Evolutionary conservation across 2,329 filamentous ascomycete genomes (phyloP).

Genomic region (Hypoxylon sp.): DNA sequence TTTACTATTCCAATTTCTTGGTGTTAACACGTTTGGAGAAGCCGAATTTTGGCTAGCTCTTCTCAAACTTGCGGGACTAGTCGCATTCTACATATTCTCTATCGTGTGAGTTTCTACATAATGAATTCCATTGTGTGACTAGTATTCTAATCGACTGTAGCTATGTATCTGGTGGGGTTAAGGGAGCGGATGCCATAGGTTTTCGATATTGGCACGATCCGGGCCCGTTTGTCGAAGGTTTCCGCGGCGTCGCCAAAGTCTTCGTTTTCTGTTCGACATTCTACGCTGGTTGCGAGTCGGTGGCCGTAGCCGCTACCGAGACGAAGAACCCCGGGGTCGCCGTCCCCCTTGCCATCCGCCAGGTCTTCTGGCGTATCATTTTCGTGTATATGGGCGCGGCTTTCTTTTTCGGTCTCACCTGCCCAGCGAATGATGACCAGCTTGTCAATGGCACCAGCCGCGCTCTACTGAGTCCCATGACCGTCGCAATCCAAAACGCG

Average conservation of each 20-base stretch:
- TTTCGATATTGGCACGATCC: conserved; percentile 80
- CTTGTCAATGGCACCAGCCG: conserved; percentile 72
- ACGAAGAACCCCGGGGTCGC: conserved; percentile 69
- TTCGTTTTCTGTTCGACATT: conserved; percentile 79
- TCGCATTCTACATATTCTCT: conserved; percentile 80
- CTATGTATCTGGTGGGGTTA: conserved; percentile 76
- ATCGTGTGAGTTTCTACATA: conserved; percentile 63
- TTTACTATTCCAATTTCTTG: conserved; percentile 75
- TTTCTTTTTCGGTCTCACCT: conserved; percentile 81
- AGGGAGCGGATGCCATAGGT: conserved; percentile 72
- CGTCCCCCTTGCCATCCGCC: conserved; percentile 69
- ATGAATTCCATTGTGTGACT: background rate
- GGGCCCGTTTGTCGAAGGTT: conserved; percentile 77
- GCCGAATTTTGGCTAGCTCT: conserved; percentile 84
- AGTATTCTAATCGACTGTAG: conserved; percentile 46
- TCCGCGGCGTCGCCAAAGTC: conserved; percentile 73
- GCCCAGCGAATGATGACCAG: conserved; percentile 74
- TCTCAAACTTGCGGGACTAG: conserved; percentile 76
- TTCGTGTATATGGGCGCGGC: conserved; percentile 77
- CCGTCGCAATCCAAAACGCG: conserved; percentile 78
- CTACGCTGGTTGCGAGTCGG: conserved; percentile 74
- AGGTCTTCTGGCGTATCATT: conserved; percentile 72
- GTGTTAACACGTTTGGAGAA: conserved; percentile 81
- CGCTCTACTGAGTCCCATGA: conserved; percentile 79
- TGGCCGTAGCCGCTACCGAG: conserved; percentile 71